These are phyloP conservation scores for Talaromyces sp. DNA, from an alignment of 2,329 filamentous ascomycete genomes.

Conservation along the genomic window DNA sequence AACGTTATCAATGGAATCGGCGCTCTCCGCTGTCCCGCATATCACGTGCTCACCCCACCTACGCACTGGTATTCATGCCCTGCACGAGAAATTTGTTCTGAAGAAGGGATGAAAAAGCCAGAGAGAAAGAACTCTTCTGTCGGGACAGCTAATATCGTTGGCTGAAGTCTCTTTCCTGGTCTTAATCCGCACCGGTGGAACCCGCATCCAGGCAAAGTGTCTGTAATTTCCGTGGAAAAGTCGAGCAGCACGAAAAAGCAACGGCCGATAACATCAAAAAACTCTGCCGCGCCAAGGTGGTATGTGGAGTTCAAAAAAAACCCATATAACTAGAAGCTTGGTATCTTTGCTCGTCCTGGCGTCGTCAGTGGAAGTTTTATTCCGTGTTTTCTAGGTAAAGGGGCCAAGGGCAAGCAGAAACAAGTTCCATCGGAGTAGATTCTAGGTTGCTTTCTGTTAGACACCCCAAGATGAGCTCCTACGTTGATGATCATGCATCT, in stretches of 20 bases:
- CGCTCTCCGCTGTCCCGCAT: slow-evolving; percentile 21
- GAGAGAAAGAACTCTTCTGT: background rate
- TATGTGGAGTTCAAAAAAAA: too few species aligned
- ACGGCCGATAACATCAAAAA: slow-evolving; percentile 16
- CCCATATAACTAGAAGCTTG: too few species aligned
- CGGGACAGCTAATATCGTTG: too few species aligned
- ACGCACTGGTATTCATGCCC: background rate
- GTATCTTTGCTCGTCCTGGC: too few species aligned
- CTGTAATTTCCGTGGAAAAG: slow-evolving; percentile 3
- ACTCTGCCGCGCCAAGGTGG: slow-evolving; percentile 4
- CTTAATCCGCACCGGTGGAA: too few species aligned
- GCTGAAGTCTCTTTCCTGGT: too few species aligned
- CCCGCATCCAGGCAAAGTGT: slow-evolving; percentile 8
- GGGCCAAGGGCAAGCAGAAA: too few species aligned
- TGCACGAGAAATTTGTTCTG: background rate
- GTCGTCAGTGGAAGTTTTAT: too few species aligned
- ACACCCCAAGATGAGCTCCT: slow-evolving; percentile 1
- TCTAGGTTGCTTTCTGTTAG: background rate
- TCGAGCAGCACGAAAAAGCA: slow-evolving; percentile 9
- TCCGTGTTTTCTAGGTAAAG: too few species aligned
- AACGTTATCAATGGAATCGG: slow-evolving; percentile 13
- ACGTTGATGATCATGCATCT: background rate
- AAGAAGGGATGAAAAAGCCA: background rate
- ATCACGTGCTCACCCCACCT: slow-evolving; percentile 16
- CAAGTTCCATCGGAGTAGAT: background rate